Conservation (phyloP, 305 asterid genomes). For the Solanum hybrid region DNA sequence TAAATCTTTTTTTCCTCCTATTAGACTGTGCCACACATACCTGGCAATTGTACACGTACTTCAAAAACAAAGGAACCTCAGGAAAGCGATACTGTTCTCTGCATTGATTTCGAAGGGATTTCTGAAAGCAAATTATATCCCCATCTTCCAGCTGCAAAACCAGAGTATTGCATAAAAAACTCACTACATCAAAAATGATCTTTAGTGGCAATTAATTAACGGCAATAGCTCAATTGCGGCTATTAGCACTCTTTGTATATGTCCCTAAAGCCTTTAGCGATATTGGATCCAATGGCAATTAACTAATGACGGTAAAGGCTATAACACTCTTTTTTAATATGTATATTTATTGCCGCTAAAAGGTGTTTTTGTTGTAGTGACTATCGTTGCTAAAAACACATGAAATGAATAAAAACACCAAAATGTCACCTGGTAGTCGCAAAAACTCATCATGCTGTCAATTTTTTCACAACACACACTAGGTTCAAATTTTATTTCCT, state of each 20-base stretch:
- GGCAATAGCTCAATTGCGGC: no score
- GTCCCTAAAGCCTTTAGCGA: no score
- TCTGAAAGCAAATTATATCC: slow-evolving; percentile 21
- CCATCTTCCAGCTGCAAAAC: slow-evolving; percentile 35
- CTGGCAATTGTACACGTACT: slow-evolving; percentile 32
- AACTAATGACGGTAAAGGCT: no score
- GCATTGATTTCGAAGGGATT: not conserved
- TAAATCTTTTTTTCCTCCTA: slow-evolving; percentile 14
- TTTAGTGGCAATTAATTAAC: no score
- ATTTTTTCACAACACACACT: not conserved
- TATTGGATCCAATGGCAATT: no score
- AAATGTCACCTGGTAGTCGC: not conserved
- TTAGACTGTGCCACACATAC: slow-evolving; percentile 4
- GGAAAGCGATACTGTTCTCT: slow-evolving; percentile 25
- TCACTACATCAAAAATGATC: no score
- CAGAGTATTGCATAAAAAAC: not conserved
- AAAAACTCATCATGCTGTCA: not conserved
- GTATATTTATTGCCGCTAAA: no score
- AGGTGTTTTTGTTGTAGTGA: no score
- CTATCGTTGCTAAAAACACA: not conserved
- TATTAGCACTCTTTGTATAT: no score
- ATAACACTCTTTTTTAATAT: no score
- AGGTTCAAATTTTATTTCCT: not conserved
- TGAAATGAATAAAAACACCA: not conserved
- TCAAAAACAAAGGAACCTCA: slow-evolving; percentile 34